phyloP scores from a whole-genome alignment of 2,329 filamentous ascomycete species.

The Fusarium decemcellulare region DNA sequence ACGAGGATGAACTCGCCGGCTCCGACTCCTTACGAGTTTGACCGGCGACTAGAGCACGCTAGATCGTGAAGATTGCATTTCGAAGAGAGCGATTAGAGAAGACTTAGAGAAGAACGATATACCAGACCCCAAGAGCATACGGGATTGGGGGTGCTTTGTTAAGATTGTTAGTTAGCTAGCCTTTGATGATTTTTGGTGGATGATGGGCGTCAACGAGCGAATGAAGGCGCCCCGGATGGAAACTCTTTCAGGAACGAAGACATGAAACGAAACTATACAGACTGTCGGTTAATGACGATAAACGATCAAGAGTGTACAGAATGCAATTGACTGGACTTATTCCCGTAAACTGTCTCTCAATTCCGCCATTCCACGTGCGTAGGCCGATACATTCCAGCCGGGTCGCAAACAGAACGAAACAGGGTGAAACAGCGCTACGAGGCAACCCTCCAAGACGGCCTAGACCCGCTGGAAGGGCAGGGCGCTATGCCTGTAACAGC shows the following conservation, averaged over 20 bases:
- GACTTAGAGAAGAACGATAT: conserved; percentile 11
- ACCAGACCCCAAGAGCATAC: conserved; percentile 32
- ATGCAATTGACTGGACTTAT: neutral
- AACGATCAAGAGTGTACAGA: neutral
- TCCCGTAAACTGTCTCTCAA: neutral
- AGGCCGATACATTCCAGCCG: neutral
- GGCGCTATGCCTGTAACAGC: conserved; percentile 3
- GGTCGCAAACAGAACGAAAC: conserved; percentile 5
- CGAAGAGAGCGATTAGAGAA: conserved; percentile 29
- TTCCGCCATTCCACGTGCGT: conserved; percentile 29
- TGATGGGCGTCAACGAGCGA: conserved; percentile 10
- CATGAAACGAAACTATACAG: conserved; percentile 18
- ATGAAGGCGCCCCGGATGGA: neutral
- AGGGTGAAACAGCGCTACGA: conserved; percentile 10
- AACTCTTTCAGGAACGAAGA: conserved; percentile 20
- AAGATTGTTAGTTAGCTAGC: conserved; percentile 19
- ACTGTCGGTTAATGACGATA: conserved; percentile 24
- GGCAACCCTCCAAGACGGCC: conserved; percentile 2
- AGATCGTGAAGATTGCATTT: conserved; percentile 22
- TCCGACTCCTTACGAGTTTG: conserved; percentile 48
- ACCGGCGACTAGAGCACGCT: conserved; percentile 45
- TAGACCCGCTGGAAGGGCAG: conserved; percentile 5
- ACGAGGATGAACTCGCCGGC: conserved; percentile 50
- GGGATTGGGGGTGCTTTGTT: conserved; percentile 27
- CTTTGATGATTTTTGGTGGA: conserved; percentile 2